phyloP scores from a whole-genome alignment of 306 rosid species.

The Castanea sativa region DNA sequence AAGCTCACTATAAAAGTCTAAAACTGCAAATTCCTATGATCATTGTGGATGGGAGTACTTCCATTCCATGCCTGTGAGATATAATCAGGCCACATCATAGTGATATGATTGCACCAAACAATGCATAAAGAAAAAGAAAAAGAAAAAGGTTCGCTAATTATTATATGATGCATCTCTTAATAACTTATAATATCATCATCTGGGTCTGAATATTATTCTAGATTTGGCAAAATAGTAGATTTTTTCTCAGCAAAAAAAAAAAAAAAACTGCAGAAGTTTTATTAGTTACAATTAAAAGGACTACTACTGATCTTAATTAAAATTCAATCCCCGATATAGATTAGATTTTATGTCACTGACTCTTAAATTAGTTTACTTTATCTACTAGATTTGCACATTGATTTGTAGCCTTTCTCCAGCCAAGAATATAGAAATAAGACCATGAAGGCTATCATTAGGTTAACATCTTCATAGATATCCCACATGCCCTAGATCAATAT shows the following conservation, averaged over 20 bases:
- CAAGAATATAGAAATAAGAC: not conserved
- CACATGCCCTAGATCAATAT: not conserved
- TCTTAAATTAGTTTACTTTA: not conserved
- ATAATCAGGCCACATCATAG: slow-evolving; percentile 28
- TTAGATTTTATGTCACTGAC: not conserved
- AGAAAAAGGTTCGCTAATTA: not conserved
- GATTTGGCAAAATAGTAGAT: not conserved
- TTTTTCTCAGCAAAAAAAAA: too few relatives aligned
- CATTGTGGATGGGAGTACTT: slow-evolving; percentile 48
- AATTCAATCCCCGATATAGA: not conserved
- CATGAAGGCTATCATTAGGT: not conserved
- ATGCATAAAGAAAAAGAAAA: slow-evolving; percentile 17
- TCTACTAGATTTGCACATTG: not conserved
- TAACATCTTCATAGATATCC: not conserved
- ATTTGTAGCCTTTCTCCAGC: not conserved
- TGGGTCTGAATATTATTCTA: not conserved
- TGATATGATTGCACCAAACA: slow-evolving; percentile 13
- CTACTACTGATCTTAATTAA: too few relatives aligned
- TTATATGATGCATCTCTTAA: not conserved
- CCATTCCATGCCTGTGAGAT: slow-evolving; percentile 31
- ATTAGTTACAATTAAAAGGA: not conserved
- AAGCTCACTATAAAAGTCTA: slow-evolving; percentile 17
- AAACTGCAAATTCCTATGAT: slow-evolving; percentile 45
- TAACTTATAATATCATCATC: not conserved
- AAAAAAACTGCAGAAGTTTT: not conserved